Conservation (phyloP, 2,329 filamentous ascomycete genomes). For the Botrytis squamosa region DNA sequence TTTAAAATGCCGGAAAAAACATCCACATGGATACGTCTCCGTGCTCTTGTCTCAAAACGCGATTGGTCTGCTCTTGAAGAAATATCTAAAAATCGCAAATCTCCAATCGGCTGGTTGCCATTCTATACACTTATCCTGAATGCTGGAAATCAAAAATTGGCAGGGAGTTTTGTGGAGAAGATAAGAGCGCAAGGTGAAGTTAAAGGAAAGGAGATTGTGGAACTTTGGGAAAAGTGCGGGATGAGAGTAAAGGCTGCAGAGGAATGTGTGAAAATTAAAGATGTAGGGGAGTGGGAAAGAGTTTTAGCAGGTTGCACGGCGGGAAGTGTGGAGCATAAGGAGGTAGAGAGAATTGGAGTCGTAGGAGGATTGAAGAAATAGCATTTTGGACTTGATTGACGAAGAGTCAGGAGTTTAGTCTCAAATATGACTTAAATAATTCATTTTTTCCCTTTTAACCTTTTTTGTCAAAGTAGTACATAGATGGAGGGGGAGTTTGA, state of each 20-base stretch:
- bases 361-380: conserved; percentile 51
- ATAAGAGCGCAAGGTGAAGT: conserved; percentile 89
- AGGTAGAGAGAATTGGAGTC: conserved; percentile 77
- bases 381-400: neutral
- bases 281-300: conserved; percentile 70
- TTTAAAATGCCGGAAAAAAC: conserved; percentile 93
- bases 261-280: conserved; percentile 81
- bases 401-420: neutral
- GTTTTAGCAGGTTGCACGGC: conserved; percentile 72
- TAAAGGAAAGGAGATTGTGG: conserved; percentile 60
- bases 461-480: neutral
- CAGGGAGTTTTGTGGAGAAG: conserved; percentile 91
- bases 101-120: conserved; percentile 92
- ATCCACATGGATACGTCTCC: conserved; percentile 81
- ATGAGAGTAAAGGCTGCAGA: conserved; percentile 86
- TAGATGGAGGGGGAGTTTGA: neutral
- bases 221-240: conserved; percentile 97
- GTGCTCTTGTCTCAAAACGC: conserved; percentile 83
- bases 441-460: neutral
- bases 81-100: conserved; percentile 72
- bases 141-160: conserved; percentile 86
- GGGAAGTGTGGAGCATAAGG: conserved; percentile 62
- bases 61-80: conserved; percentile 95
- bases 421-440: neutral
- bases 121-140: conserved; percentile 88